Conservation (phyloP, 805 yeast genomes). For the Lachancea nothofagi region DNA sequence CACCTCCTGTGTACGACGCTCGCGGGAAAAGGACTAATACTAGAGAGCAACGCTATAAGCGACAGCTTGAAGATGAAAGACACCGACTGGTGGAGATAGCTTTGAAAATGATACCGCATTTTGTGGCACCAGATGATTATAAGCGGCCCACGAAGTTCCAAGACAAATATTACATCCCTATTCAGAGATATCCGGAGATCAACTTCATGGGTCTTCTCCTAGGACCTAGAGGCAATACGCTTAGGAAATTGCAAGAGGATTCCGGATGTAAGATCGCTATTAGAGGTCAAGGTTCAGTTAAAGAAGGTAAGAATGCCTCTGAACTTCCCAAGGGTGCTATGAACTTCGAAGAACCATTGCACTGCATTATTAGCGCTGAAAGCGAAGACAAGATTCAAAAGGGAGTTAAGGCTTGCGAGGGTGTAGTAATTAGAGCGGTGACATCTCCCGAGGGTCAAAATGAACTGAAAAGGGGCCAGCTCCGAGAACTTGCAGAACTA, state of each 20-base stretch:
- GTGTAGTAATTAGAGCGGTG: slow-evolving; percentile 76
- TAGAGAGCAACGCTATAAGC: slow-evolving; percentile 58
- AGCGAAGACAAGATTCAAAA: slow-evolving; percentile 66
- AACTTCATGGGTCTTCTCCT: slow-evolving; percentile 86
- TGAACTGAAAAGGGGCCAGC: slow-evolving; percentile 82
- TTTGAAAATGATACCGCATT: slow-evolving; percentile 64
- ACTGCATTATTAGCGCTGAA: slow-evolving; percentile 82
- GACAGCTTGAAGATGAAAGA: slow-evolving; percentile 70
- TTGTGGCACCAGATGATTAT: slow-evolving; percentile 75
- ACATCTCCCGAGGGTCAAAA: slow-evolving; percentile 90
- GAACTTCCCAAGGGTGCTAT: slow-evolving; percentile 44
- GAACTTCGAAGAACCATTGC: slow-evolving; percentile 75
- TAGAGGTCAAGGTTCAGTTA: slow-evolving; percentile 93
- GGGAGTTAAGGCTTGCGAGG: slow-evolving; percentile 70
- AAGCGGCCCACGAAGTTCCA: slow-evolving; percentile 61
- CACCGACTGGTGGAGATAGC: slow-evolving; percentile 74
- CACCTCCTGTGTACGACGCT: slow-evolving; percentile 85
- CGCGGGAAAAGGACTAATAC: slow-evolving; percentile 84
- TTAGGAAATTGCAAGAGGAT: slow-evolving; percentile 70
- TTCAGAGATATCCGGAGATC: slow-evolving; percentile 79
- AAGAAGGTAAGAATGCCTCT: slow-evolving; percentile 69
- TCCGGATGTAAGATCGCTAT: slow-evolving; percentile 89
- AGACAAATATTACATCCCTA: slow-evolving; percentile 83
- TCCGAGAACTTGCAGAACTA: slow-evolving; percentile 84
- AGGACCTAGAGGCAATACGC: slow-evolving; percentile 94